phyloP scores from a whole-genome alignment of 371 early-diverging fungal species.

The Actinomortierella ambigua region DNA sequence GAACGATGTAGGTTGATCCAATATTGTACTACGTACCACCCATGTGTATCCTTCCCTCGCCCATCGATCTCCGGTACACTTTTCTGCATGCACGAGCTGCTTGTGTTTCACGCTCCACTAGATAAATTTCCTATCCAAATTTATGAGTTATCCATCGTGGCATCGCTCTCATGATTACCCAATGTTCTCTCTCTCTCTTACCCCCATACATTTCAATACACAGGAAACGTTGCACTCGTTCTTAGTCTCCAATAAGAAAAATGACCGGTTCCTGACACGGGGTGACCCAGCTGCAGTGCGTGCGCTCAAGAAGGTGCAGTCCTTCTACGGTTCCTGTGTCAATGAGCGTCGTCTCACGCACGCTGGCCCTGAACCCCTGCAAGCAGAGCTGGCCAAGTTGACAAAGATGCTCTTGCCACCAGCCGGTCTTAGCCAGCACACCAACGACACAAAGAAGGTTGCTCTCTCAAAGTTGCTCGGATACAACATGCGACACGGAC shows the following conservation, averaged over 20 bases:
- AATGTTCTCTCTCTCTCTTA: too few relatives aligned
- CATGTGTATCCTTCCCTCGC: too few relatives aligned
- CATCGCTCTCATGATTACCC: too few relatives aligned
- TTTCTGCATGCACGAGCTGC: too few relatives aligned
- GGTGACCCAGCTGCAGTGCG: conserved; percentile 8
- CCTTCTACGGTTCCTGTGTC: conserved; percentile 33
- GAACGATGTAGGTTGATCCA: conserved; percentile 4
- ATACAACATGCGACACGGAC: conserved; percentile 28
- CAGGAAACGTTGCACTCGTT: too few relatives aligned
- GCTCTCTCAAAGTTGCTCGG: conserved; percentile 17
- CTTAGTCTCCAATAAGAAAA: conserved; percentile 1
- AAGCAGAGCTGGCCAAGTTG: conserved; percentile 18
- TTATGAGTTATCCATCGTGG: too few relatives aligned
- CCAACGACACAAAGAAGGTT: not conserved
- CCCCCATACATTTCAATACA: too few relatives aligned
- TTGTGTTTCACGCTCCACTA: too few relatives aligned
- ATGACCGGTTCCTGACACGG: conserved; percentile 4
- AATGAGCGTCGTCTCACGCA: conserved; percentile 12
- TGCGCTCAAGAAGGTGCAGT: conserved; percentile 20
- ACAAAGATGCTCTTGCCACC: not conserved
- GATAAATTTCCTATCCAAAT: too few relatives aligned
- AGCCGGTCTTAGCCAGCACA: not conserved
- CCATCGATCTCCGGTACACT: too few relatives aligned
- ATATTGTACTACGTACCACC: not conserved
- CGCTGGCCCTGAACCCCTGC: conserved; percentile 15